Evolutionary conservation across 148 eudicot species (phyloP), one percentile per base, ranked within the genome.

Genomic region (Rhododendron simsii): DNA sequence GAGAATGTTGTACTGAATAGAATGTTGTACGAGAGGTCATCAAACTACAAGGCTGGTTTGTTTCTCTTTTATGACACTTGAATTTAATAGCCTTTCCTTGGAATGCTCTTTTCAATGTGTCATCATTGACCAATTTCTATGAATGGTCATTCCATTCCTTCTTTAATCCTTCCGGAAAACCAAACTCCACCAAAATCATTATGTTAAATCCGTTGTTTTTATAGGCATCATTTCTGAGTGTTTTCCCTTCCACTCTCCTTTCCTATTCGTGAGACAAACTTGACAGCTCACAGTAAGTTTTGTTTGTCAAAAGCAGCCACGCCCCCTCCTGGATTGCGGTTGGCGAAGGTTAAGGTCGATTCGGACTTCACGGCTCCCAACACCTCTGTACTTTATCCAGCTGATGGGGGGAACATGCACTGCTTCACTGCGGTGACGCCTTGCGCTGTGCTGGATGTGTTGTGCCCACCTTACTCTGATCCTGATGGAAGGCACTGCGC

Each of bases 371-470:
- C 90, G 0, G 95, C 96, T 10, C 99, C 99, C 87, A 82, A 88
- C 83, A 91, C 98, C 35, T 91, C 92, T 7, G 90, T 96, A 74
- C 92, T 96, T 33, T 96, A 94, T 85, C 99, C 99, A 57, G 89
- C 94, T 16, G 93, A 93, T 37, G 98, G 98, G 26, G 98, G 99
- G 10, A 96, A 96, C 85, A 89, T 96, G 98, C 99, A 96, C 86
- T 90, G 98, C 85, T 95, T 96, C 82, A 95, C 95, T 3, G 99
- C 99, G 0, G 81, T 89, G 85, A 94, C 98, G 0, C 87, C 98
- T 0, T 96, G 98, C 48, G 99, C 99, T 10, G 95, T 96, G 14
- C 91, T 96, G 12, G 99, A 96, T 87, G 99, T 96, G 28, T 89
- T 96, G 30, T 94, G 95, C 77, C 99, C 99, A 2, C 99, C 99